Base-by-base conservation (phyloP, 2,329 filamentous ascomycete species). In the Uncinocarpus reesii region DNA sequence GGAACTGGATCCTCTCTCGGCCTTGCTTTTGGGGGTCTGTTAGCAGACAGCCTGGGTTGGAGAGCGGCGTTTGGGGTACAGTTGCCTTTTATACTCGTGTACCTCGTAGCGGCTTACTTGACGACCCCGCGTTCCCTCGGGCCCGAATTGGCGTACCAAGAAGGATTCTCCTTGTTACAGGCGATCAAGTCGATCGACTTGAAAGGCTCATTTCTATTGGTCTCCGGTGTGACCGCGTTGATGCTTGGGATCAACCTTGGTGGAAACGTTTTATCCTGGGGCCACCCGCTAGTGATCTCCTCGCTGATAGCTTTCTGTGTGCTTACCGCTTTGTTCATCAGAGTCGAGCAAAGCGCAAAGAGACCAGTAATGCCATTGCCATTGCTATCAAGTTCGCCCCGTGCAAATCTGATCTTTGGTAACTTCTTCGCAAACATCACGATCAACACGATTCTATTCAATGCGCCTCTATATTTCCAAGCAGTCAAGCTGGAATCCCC, bases 391-490 rank as follows among this genome's bases (percentile, higher is more conserved):
- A 68, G 65, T 42, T 59, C 65, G 24, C 73, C 73, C 2, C 66
- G 71, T 2, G 70, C 70, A 5, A 71, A 66, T 50, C 61, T 76
- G 1, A 69, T 75, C 37, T 72, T 74, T 55, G 69, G 69, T 49
- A 76, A 74, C 53, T 75, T 75, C 56, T 73, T 76, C 52, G 69
- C 69, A 0, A 60, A 66, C 4, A 62, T 76, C 13, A 69, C 71
- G 1, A 63, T 73, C 51, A 73, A 75, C 52, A 73, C 72, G 2
- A 77, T 84, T 54, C 68, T 84, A 13, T 85, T 86, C 65, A 81
- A 82, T 57, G 79, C 79, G 4, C 84, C 84, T 0, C 70, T 89
- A 6, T 89, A 82, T 68, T 88, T 86, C 66, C 83, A 86, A 61
- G 82, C 80, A 31, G 83, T 86, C 21, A 79, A 85, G 41, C 73